phyloP scores from a whole-genome alignment of 495 filamentous ascomycete species.

The Neurospora sp. region DNA sequence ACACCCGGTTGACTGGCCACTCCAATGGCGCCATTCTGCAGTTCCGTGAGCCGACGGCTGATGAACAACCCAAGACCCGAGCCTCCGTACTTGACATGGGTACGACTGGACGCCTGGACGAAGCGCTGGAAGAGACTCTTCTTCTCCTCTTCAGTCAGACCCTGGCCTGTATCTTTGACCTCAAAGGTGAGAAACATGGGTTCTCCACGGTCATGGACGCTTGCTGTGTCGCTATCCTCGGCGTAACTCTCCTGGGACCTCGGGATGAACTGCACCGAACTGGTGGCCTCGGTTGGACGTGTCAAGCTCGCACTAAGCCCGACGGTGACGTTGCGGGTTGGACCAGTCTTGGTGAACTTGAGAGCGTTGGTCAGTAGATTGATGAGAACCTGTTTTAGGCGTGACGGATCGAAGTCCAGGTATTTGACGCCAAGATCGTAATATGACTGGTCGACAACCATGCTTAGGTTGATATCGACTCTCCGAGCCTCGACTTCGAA shows the following conservation, averaged over 20 bases:
- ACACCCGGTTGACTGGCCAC: slow-evolving; percentile 54
- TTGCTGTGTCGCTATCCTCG: slow-evolving; percentile 9
- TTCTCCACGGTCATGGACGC: slow-evolving; percentile 8
- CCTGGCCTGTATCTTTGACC: slow-evolving; percentile 65
- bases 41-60: slow-evolving; percentile 57
- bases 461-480: slow-evolving; percentile 53
- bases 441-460: slow-evolving; percentile 49
- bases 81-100: slow-evolving; percentile 66
- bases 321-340: slow-evolving; percentile 26
- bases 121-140: slow-evolving; percentile 65
- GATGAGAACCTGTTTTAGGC: slow-evolving; percentile 63
- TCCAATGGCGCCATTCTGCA: slow-evolving; percentile 69
- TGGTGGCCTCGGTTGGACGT: slow-evolving; percentile 21
- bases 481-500: slow-evolving; percentile 60
- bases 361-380: slow-evolving; percentile 66
- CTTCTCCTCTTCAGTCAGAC: slow-evolving; percentile 56
- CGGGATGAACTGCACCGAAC: slow-evolving; percentile 27
- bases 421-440: slow-evolving; percentile 46
- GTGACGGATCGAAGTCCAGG: slow-evolving; percentile 58
- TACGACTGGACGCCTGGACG: slow-evolving; percentile 63
- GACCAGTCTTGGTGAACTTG: slow-evolving; percentile 56
- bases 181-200: slow-evolving; percentile 54
- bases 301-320: slow-evolving; percentile 19
- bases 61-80: slow-evolving; percentile 73
- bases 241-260: slow-evolving; percentile 11